Evolutionary conservation across 2,329 filamentous ascomycete genomes (phyloP).

Genomic region (Fusarium circinatum): DNA sequence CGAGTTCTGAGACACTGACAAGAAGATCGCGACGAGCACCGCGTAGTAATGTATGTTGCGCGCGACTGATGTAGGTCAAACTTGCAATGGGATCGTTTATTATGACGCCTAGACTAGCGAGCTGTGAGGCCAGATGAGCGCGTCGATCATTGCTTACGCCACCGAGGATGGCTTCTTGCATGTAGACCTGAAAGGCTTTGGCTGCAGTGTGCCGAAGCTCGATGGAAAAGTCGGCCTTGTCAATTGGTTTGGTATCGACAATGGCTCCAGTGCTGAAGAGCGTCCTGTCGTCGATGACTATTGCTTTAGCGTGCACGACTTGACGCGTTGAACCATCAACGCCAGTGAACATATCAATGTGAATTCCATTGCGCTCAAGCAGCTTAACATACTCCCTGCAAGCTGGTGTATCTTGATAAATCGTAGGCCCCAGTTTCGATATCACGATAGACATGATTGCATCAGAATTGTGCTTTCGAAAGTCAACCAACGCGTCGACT

Average conservation of each 20-base stretch:
- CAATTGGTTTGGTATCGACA: not conserved
- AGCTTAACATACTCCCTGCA: not conserved
- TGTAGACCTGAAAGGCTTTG: not conserved
- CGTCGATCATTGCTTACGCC: not conserved
- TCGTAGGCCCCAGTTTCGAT: not conserved
- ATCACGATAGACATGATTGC: not conserved
- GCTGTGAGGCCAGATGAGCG: not conserved
- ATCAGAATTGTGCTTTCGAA: not conserved
- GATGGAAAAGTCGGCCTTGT: constrained; percentile 7
- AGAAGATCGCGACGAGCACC: constrained; percentile 1
- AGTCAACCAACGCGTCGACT: not conserved
- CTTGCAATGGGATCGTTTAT: constrained; percentile 4
- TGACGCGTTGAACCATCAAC: not conserved
- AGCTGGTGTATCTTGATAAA: not conserved
- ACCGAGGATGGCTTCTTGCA: not conserved
- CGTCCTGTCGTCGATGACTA: not conserved
- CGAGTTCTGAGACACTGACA: not conserved
- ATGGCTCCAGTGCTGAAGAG: not conserved
- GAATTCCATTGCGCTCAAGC: not conserved
- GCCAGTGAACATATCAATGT: constrained; percentile 2
- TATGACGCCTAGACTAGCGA: not conserved
- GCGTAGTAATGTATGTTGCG: not conserved
- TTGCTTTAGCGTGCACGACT: constrained; percentile 1
- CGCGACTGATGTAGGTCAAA: constrained; percentile 3
- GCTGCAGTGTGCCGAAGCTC: not conserved